Conservation (phyloP, 495 filamentous ascomycete genomes). For the Podospora pseudocomata region DNA sequence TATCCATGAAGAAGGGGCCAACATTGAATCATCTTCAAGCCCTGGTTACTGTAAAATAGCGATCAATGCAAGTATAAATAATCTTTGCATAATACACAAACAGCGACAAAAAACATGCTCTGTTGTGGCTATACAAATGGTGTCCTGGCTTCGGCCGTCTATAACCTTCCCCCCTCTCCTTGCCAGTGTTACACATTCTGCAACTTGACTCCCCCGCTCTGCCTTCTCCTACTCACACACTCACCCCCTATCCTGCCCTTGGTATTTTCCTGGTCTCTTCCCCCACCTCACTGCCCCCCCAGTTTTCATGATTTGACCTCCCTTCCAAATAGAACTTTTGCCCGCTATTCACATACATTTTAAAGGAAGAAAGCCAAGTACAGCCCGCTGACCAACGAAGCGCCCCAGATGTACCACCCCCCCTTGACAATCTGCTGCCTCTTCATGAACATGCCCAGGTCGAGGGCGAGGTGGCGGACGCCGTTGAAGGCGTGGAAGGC, state of each 20-base stretch:
- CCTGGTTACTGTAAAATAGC: background rate
- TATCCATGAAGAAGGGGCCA: background rate
- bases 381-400: constrained; percentile 59
- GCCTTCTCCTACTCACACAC: background rate
- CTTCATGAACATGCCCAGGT: constrained; percentile 64
- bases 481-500: constrained; percentile 85
- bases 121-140: constrained; percentile 5
- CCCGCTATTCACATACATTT: background rate
- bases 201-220: background rate
- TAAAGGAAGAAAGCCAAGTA: constrained; percentile 51
- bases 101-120: constrained; percentile 23
- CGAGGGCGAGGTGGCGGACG: constrained; percentile 84
- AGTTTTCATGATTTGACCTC: background rate
- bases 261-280: background rate
- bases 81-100: background rate
- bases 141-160: background rate
- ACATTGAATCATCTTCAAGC: background rate
- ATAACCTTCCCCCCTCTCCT: background rate
- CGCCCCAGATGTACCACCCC: constrained; percentile 71
- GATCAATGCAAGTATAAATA: background rate
- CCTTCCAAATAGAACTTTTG: background rate
- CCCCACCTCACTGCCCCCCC: background rate
- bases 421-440: constrained; percentile 68
- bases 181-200: background rate
- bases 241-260: background rate